Evolutionary conservation across 2,329 filamentous ascomycete genomes (phyloP).

Genomic region (Lecanicillium sp.): DNA sequence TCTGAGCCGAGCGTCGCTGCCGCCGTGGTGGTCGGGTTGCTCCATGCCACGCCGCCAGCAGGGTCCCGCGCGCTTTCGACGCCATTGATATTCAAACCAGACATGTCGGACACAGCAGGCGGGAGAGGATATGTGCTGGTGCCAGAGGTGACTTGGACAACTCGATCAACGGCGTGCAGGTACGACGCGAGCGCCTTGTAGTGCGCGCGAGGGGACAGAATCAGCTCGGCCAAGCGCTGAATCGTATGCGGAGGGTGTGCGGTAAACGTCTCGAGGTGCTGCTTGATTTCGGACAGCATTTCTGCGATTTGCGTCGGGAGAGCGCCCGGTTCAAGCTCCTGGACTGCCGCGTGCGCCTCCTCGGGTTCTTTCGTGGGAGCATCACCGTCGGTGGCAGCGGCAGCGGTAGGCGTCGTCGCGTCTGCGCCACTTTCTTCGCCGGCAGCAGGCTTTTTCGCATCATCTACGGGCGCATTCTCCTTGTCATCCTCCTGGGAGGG

Average conservation of each 20-base stretch:
- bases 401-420: neutral
- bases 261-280: constrained; percentile 60
- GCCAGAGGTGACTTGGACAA: constrained; percentile 81
- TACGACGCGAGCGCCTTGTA: constrained; percentile 79
- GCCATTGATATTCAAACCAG: constrained; percentile 54
- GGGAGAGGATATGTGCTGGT: constrained; percentile 77
- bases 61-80: constrained; percentile 34
- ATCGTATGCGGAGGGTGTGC: constrained; percentile 81
- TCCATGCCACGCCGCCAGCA: constrained; percentile 34
- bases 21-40: constrained; percentile 30
- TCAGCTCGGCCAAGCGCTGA: constrained; percentile 82
- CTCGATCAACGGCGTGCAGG: constrained; percentile 81
- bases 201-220: constrained; percentile 66
- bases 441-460: constrained; percentile 21
- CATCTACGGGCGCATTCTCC: constrained; percentile 50
- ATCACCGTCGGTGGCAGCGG: constrained; percentile 20
- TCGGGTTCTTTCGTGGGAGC: constrained; percentile 25
- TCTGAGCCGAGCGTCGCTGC: constrained; percentile 61
- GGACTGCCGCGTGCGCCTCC: constrained; percentile 12
- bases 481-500: constrained; percentile 54
- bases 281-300: constrained; percentile 52
- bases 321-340: constrained; percentile 28
- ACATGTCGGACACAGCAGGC: constrained; percentile 50
- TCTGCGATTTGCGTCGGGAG: constrained; percentile 57
- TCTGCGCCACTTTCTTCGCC: neutral